Base-by-base conservation (phyloP, 805 yeast genomes). In the Priceomyces haplophilus region DNA sequence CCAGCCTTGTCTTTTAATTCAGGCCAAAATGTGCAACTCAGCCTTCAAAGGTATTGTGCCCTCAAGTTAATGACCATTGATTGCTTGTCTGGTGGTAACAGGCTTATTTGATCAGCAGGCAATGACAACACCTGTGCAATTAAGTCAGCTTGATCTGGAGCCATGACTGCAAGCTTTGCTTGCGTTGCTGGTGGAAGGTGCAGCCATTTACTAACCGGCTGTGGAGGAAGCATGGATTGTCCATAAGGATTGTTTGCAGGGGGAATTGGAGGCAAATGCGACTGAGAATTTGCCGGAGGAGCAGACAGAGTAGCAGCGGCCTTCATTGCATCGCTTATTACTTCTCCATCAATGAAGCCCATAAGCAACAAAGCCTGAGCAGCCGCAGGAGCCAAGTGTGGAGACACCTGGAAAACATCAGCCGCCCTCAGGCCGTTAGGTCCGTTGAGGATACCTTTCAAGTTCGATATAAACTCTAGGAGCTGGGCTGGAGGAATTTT, bases 311-410 rank as follows among this genome's bases (percentile, higher is more conserved):
- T 38, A 2, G 55, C 41, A 2, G 58, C 61, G 2, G 67, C 47
- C 27, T 62, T 65, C 65, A 71, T 59, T 3, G 86, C 78, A 46
- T 80, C 78, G 27, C 73, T 72, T n/a, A 85, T 79, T n/a, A 82
- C 84, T 35, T 78, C 80, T 30, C 74, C 70, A 56, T 84, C 86
- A 17, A 85, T 78, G 34, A 85, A 72, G 0, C 93, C 95, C 90
- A 85, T 85, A 37, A 84, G 69, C 15, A 85, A 63, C 47, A 85
- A 66, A 2, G 89, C 85, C 57, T 85, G 93, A 0, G 90, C 80
- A 1, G 87, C 82, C 1, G 86, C 75, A 2, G 79, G 65, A 3
- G 89, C 83, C 33, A 85, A 64, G 37, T 79, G 63, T 13, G 82
- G 81, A 49, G 79, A 64, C 52, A 76, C 64, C 42, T 68, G 70